A percentile compares a stretch with the other conserved stretches of the same genome.
These are phyloP conservation scores for Trypanosoma vivax DNA, from an alignment of 208 protist genomes.

Conservation along the genomic window DNA sequence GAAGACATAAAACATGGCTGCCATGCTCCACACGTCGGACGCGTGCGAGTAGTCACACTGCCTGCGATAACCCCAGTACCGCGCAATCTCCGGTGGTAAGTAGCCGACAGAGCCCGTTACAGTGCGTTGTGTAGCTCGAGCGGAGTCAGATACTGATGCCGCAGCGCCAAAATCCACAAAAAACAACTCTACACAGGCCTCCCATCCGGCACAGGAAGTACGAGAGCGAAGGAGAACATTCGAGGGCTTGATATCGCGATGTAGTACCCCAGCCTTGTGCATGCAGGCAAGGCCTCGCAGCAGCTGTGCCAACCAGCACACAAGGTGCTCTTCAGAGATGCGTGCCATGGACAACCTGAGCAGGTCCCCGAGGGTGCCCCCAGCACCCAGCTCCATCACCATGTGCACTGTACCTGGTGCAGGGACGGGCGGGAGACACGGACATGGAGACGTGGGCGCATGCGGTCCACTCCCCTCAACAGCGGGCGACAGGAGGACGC, in stretches of 20 bases:
- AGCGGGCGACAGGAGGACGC: conserved; percentile 7
- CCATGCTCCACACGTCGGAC: conserved; percentile 26
- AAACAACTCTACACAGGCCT: conserved; percentile 13
- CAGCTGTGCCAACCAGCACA: conserved; percentile 20
- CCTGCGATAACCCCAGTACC: conserved; percentile 19
- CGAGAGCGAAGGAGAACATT: conserved; percentile 25
- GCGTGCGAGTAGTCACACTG: conserved; percentile 17
- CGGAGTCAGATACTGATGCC: not conserved
- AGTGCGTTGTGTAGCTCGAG: conserved; percentile 11
- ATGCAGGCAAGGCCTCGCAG: conserved; percentile 22
- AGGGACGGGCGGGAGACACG: not conserved
- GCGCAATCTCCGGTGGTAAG: conserved; percentile 24
- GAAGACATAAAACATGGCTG: conserved; percentile 27
- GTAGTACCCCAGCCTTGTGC: conserved; percentile 23
- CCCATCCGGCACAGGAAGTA: not conserved
- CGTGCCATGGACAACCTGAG: not conserved
- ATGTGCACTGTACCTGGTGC: conserved; percentile 1
- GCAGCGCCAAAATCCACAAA: conserved; percentile 26
- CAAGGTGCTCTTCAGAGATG: conserved; percentile 18
- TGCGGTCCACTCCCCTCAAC: not conserved
- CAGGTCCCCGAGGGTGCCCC: conserved; percentile 16
- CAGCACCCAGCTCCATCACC: conserved; percentile 19
- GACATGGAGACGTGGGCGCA: not conserved
- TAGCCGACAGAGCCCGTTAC: conserved; percentile 20
- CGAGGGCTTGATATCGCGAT: conserved; percentile 35